Evolutionary conservation across 495 filamentous ascomycete species (phyloP).

Genomic region (Penicillium ucsense): DNA sequence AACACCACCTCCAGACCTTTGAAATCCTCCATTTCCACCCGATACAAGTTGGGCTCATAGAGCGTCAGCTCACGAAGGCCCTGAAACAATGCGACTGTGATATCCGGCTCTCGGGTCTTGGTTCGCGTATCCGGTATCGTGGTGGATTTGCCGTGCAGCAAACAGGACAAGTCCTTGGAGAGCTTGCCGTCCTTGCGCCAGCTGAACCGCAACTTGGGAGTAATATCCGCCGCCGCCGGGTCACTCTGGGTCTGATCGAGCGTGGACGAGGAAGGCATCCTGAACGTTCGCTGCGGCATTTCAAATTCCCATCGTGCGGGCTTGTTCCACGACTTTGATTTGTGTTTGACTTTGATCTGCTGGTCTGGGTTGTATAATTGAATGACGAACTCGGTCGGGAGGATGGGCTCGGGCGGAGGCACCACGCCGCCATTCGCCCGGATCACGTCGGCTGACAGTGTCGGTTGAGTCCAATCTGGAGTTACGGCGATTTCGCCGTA

Average conservation of each 20-base stretch:
- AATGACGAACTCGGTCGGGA: conserved; percentile 69
- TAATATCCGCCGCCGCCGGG: conserved; percentile 54
- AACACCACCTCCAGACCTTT: conserved; percentile 89
- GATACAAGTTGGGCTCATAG: conserved; percentile 83
- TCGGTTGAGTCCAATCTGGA: conserved; percentile 76
- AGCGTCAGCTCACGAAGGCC: conserved; percentile 64
- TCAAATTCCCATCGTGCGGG: conserved; percentile 83
- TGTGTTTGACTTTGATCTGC: conserved; percentile 57
- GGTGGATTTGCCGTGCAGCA: conserved; percentile 65
- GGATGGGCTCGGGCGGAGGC: conserved; percentile 62
- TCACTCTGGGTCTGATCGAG: conserved; percentile 69
- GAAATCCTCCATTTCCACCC: conserved; percentile 87
- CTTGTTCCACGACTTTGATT: conserved; percentile 66
- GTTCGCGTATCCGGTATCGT: conserved; percentile 49
- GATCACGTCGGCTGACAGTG: conserved; percentile 68
- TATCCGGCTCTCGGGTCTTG: conserved; percentile 86
- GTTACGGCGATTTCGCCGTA: conserved; percentile 79
- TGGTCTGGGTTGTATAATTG: conserved; percentile 95
- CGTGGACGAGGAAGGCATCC: conserved; percentile 61
- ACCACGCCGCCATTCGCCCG: conserved; percentile 60
- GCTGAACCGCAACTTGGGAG: conserved; percentile 73
- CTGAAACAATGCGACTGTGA: conserved; percentile 75
- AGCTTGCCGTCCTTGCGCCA: conserved; percentile 90
- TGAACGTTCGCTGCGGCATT: conserved; percentile 79
- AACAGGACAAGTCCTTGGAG: conserved; percentile 73